Base-by-base conservation (phyloP, 2,329 filamentous ascomycete genomes). In the Tolypocladium cylindrosporum region DNA sequence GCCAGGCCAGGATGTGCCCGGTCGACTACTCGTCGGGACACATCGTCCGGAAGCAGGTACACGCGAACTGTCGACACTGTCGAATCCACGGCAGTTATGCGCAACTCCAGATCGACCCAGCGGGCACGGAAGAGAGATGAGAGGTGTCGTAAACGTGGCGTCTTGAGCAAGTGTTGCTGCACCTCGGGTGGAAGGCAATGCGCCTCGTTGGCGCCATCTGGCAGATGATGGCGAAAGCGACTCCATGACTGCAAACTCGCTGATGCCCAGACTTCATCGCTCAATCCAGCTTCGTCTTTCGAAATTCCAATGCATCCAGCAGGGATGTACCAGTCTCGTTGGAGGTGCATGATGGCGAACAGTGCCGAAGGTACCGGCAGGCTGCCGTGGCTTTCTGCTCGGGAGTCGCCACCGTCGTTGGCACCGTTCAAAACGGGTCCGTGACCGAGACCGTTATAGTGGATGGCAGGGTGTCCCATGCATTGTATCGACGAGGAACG, bases 11-110 rank as follows among this genome's bases (percentile, higher is more conserved):
- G 64, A 58, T 77, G 73, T 1, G 72, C 74, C 8, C 84, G 77
- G 43, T 80, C 73, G n/a, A 89, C 73, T 4, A 70, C 68, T 1
- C 74, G 67, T 37, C 83, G 78, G 2, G 79, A 77, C 40, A 83
- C 75, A 69, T 92, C 88, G 61, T 88, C 83, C 2, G 87, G 85
- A 2, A 89, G 76, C 4, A 88, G 63, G 64, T 87, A 85, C 0
- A 90, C 74, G 27, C 86, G 78, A 9, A 83, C 43, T 7, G 74
- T 65, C 21, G 68, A 71, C 6, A 58, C 53, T 1, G 62, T 51
- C 3, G 62, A 55, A 14, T 61, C 53, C 7, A 64, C 58, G 2
- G 58, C 19, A 45, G 62, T 65, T 3, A 68, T 27, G 2, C 64
- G 63, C 52, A 78, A 72, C n/a, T 76, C 71, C 9, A 83, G 62